phyloP scores from a whole-genome alignment of 805 yeast species.

The Cyberlindnera veronae region DNA sequence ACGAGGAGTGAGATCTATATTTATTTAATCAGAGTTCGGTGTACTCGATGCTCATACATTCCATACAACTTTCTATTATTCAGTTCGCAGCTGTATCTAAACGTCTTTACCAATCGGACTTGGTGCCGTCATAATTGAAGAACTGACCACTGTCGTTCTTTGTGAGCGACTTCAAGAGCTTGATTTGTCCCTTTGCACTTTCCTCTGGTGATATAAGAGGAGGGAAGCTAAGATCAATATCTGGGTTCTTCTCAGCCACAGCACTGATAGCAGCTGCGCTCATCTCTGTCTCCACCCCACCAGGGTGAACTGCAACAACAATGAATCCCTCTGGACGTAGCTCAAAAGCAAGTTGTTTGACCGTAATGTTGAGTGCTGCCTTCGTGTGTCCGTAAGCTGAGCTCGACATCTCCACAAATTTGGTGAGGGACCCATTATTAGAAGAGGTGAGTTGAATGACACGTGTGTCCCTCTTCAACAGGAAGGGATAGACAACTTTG shows the following conservation, averaged over 20 bases:
- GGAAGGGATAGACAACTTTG: conserved; percentile 23
- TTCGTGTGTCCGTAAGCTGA: conserved; percentile 37
- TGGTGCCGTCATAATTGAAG: conserved; percentile 23
- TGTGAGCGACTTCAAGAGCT: conserved; percentile 21
- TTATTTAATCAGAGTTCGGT: not conserved
- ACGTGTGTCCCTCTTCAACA: conserved; percentile 21
- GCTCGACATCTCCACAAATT: conserved; percentile 12
- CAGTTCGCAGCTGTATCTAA: too few species aligned
- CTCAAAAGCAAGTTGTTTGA: conserved; percentile 29
- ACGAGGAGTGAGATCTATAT: not conserved
- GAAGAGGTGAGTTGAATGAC: conserved; percentile 29
- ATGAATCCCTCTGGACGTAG: conserved; percentile 26
- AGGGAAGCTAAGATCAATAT: not conserved
- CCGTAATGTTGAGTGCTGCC: conserved; percentile 34
- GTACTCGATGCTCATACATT: too few species aligned
- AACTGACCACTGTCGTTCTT: conserved; percentile 28
- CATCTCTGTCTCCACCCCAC: conserved; percentile 36
- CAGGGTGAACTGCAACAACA: conserved; percentile 36
- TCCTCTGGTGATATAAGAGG: conserved; percentile 25
- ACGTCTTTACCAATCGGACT: conserved; percentile 1
- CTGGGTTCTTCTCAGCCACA: not conserved
- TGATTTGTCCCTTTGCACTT: conserved; percentile 22
- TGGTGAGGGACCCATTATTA: conserved; percentile 25
- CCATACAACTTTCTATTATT: too few species aligned
- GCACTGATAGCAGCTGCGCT: conserved; percentile 8